Conservation (phyloP, 2,329 filamentous ascomycete genomes). For the Fusarium virguliforme region DNA sequence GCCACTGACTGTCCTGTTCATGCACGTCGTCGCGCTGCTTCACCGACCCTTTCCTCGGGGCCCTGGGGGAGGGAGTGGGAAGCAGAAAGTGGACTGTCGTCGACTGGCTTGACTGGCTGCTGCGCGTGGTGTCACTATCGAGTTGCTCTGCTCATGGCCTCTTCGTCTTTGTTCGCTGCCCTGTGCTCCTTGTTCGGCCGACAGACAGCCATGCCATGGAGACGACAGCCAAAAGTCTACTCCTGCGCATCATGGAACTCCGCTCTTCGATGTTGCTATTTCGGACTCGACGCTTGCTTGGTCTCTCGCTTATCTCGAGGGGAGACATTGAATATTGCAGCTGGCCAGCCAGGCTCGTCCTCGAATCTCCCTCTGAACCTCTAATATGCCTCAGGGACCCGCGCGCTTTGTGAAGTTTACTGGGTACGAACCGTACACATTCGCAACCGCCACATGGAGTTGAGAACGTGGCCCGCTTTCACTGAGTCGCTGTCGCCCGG, state of each 20-base stretch:
- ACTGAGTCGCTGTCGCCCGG: conserved; percentile 50
- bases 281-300: conserved; percentile 1
- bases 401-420: conserved; percentile 36
- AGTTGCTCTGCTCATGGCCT: conserved; percentile 20
- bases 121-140: conserved; percentile 29
- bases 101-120: conserved; percentile 30
- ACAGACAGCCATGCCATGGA: conserved; percentile 17
- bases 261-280: conserved; percentile 15
- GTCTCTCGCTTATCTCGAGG: neutral
- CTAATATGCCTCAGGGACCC: conserved; percentile 38
- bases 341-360: conserved; percentile 10
- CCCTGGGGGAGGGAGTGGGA: conserved; percentile 34
- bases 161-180: conserved; percentile 16
- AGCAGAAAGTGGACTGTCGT: conserved; percentile 40
- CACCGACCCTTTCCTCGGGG: conserved; percentile 52
- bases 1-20: conserved; percentile 55
- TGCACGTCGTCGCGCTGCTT: conserved; percentile 53
- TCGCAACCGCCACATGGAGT: conserved; percentile 51
- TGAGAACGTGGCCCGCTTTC: conserved; percentile 53
- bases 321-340: conserved; percentile 2
- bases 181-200: conserved; percentile 14
- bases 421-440: conserved; percentile 39
- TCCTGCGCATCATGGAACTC: conserved; percentile 22
- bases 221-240: conserved; percentile 21
- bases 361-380: conserved; percentile 16